A percentile compares a stretch with the other conserved stretches of the same genome.
phyloP scores from a whole-genome alignment of 306 rosid genomes.

The Senna siamea region DNA sequence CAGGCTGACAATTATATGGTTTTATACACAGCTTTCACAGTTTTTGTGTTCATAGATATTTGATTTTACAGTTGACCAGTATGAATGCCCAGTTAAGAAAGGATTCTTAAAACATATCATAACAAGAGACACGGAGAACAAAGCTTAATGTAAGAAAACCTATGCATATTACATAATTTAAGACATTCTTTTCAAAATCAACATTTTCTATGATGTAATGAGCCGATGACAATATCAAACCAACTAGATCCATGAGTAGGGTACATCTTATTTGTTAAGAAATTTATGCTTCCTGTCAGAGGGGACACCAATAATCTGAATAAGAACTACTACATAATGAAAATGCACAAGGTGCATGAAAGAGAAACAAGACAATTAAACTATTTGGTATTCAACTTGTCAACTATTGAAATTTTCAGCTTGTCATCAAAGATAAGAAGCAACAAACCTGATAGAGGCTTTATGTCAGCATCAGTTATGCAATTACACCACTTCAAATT shows the following conservation, averaged over 20 bases:
- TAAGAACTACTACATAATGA: constrained; percentile 24
- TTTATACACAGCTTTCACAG: constrained; percentile 6
- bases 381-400: not conserved
- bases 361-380: constrained; percentile 20
- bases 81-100: not conserved
- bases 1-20: constrained; percentile 10
- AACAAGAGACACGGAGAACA: not conserved
- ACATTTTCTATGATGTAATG: constrained; percentile 12
- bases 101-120: not conserved
- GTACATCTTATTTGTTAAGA: not conserved
- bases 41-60: not conserved
- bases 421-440: constrained; percentile 32
- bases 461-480: constrained; percentile 82
- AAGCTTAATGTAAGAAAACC: not conserved
- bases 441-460: constrained; percentile 73
- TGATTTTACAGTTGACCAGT: not conserved
- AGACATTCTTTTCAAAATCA: not conserved
- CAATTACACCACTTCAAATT: constrained; percentile 96
- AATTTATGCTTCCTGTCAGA: not conserved
- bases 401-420: constrained; percentile 16
- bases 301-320: constrained; percentile 3
- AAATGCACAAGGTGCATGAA: constrained; percentile 19
- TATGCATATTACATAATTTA: not conserved
- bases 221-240: not conserved
- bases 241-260: not conserved